Evolutionary conservation across 768 basidiomycete genomes (phyloP).

Genomic region (Suillus americanus): DNA sequence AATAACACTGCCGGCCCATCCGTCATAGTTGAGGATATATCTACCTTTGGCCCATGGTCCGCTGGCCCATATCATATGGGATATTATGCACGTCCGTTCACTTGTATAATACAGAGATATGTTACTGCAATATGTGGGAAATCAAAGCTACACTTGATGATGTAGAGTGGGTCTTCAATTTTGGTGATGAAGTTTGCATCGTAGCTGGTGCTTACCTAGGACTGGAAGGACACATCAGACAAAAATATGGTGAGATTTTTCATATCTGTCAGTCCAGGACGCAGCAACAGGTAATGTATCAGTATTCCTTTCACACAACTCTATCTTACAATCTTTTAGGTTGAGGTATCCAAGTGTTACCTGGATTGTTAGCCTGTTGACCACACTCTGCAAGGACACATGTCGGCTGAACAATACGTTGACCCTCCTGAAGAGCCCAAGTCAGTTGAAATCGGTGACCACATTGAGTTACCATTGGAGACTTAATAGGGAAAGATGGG

Average conservation of each 20-base stretch:
- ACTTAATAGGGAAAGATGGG: background rate
- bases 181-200: background rate
- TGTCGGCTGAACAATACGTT: background rate
- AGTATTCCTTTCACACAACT: no score
- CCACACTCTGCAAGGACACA: background rate
- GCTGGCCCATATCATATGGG: no score
- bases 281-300: background rate
- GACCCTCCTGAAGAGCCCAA: background rate
- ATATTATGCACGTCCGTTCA: no score
- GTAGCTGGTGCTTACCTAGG: background rate
- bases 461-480: background rate
- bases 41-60: no score
- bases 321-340: background rate
- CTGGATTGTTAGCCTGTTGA: rapidly evolving
- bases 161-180: background rate
- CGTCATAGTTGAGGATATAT: no score
- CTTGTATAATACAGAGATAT: no score
- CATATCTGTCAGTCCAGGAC: background rate
- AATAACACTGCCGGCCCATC: no score
- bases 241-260: background rate
- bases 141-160: background rate
- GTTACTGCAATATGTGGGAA: no score
- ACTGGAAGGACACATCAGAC: background rate
- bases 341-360: background rate
- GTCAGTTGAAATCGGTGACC: background rate